Evolutionary conservation across 2,329 filamentous ascomycete species (phyloP).

Genomic region (Grosmannia clavigera): DNA sequence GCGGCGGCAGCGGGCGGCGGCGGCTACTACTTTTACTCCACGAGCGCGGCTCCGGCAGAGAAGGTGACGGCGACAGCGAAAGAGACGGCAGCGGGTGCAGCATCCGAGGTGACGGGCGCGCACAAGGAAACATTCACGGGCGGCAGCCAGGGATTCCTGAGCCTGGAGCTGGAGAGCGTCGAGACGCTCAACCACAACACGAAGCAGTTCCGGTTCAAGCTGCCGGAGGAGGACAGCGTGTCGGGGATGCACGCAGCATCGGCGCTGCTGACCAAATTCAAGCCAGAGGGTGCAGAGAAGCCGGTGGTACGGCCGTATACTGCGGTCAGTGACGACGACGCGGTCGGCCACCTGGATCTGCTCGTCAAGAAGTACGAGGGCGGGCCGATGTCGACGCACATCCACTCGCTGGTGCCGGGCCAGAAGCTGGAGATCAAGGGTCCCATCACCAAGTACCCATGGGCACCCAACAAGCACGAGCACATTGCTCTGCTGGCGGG

Average conservation of each 20-base stretch:
- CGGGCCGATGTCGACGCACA: conserved; percentile 82
- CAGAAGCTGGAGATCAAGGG: conserved; percentile 88
- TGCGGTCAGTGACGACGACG: conserved; percentile 74
- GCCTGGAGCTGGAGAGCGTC: conserved; percentile 64
- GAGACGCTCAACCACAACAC: conserved; percentile 87
- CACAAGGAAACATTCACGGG: conserved; percentile 53
- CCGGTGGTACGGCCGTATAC: conserved; percentile 86
- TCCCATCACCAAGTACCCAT: conserved; percentile 85
- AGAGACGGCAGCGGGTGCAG: conserved; percentile 27
- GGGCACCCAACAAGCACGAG: conserved; percentile 82
- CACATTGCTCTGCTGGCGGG: conserved; percentile 84
- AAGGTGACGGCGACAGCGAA: conserved; percentile 28
- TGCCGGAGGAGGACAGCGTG: conserved; percentile 72
- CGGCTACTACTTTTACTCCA: conserved; percentile 43
- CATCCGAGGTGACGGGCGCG: conserved; percentile 17
- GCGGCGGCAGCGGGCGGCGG: conserved; percentile 41
- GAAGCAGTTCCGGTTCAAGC: conserved; percentile 79
- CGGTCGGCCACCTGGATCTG: conserved; percentile 72
- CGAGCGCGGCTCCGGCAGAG: conserved; percentile 30
- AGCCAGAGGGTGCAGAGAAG: conserved; percentile 70
- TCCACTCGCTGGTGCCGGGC: conserved; percentile 72
- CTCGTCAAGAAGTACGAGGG: conserved; percentile 84
- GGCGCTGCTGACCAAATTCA: conserved; percentile 85
- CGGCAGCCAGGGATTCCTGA: conserved; percentile 80
- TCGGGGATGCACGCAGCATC: conserved; percentile 74